Evolutionary conservation across 345 rosid genomes (phyloP), one percentile per base, ranked within the genome.

Genomic region (Lepidium africanum): DNA sequence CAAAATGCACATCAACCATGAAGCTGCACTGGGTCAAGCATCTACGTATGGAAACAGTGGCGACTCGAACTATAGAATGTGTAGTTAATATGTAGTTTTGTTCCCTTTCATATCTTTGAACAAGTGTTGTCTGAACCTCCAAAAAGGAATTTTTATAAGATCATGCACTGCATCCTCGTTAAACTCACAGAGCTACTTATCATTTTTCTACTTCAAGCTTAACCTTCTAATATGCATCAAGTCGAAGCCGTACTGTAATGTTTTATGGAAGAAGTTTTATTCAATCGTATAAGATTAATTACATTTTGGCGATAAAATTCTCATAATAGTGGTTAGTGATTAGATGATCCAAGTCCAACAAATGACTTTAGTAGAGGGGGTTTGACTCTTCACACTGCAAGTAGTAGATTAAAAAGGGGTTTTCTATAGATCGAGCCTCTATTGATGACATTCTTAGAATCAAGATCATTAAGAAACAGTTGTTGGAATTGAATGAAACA

Each of bases 1-100:
- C 78, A 84, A 80, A 86, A 81, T 64, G 85, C 97, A 17, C 87
- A 88, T 81, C 79, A 82, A 39, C 73, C 79, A 37, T 83, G 81
- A 85, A 62, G 46, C 53, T 38, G 41, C 41, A 38, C 7, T 7
- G 43, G 21, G 32, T 32, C 41, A 16, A 27, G 53, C 65, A 30
- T 60, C 54, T 10, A 38, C 42, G 55, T 11, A 30, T 60, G 69
- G 55, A 43, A 27, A 48, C 17, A 63, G 47, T 63, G 61, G 21
- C 62, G 42, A 36, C 35, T 66, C 39, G 46, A 25, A 5, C 7
- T 46, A 7, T 75, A 66, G 62, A 59, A 43, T 52, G 72, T 59
- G 60, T 66, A 73, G 67, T 67, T 74, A 51, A 52, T 67, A 60
- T 48, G 57, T 65, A 65, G 61, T 49, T 67, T 53, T 53, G 39